Percentiles rank a stretch among this genome's conserved stretches.
Evolutionary conservation across 2,329 filamentous ascomycete genomes (phyloP).

Genomic region (Penicillium sp.): DNA sequence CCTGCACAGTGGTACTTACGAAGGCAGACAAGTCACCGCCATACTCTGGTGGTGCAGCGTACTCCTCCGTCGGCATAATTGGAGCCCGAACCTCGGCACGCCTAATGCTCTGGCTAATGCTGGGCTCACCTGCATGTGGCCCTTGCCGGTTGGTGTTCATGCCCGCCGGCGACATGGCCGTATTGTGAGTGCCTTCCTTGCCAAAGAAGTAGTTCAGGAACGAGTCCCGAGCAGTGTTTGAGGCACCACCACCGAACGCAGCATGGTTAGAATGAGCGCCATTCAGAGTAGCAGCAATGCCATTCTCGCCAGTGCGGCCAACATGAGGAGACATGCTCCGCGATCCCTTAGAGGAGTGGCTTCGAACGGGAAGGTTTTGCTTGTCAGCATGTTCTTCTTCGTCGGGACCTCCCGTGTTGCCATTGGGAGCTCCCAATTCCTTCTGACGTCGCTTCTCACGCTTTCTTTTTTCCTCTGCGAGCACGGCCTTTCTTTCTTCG

Average conservation of each 20-base stretch:
- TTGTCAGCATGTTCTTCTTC: constrained; percentile 55
- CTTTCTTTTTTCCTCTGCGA: constrained; percentile 76
- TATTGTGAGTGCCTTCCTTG: constrained; percentile 60
- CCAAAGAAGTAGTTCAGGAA: constrained; percentile 99
- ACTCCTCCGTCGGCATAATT: constrained; percentile 40
- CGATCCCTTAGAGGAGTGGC: constrained; percentile 51
- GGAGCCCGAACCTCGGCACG: constrained; percentile 47
- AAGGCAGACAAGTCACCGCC: constrained; percentile 39
- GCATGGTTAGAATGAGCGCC: constrained; percentile 54
- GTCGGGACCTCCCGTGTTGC: constrained; percentile 49
- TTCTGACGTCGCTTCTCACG: constrained; percentile 74
- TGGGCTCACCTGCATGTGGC: constrained; percentile 69
- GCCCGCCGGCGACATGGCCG: constrained; percentile 36
- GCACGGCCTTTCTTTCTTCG: constrained; percentile 69
- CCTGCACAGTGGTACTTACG: constrained; percentile 35
- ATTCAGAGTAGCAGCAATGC: constrained; percentile 60
- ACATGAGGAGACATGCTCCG: constrained; percentile 78
- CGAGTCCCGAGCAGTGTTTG: constrained; percentile 66
- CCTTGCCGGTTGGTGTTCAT: constrained; percentile 54
- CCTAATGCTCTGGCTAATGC: constrained; percentile 73
- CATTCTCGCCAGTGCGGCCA: constrained; percentile 54
- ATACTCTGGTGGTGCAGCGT: constrained; percentile 31
- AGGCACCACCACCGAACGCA: constrained; percentile 52
- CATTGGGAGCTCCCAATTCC: constrained; percentile 69
- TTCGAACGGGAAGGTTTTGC: constrained; percentile 50